Base-by-base conservation (phyloP, 1,139 yeast species). In the Pichia sp. region DNA sequence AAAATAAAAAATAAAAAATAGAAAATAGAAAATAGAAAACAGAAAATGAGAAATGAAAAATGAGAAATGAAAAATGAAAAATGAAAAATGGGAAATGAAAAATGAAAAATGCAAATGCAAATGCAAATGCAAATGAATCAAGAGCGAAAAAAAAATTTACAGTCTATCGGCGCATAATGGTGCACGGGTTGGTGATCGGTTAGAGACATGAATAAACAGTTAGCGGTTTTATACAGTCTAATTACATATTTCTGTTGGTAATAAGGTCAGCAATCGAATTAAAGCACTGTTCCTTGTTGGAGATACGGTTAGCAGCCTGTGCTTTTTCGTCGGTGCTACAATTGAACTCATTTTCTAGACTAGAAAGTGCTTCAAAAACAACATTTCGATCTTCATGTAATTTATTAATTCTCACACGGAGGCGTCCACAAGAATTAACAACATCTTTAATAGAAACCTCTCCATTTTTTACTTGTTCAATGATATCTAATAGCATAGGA, bases 351-450 rank as follows among this genome's bases (percentile, higher is more conserved):
- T 39, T 22, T 22, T 34, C 22, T 30, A 50, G n/a, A 14, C 5
- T n/a, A 10, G 45, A 25, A 42, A 56, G 46, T 14, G 13, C 42
- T 3, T 25, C 10, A 18, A 48, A 42, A 16, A 53, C 53, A 2
- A n/a, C 19, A 3, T 25, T 33, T 10, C 53, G 50, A 4, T 30
- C 18, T 19, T 49, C 57, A 42, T 59, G 57, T 46, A 62, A 49
- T 45, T 54, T 58, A 36, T 54, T 56, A 6, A 67, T 31, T 45
- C 69, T 48, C 10, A 65, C 58, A 33, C 70, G 53, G 33, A 67
- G 60, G 27, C 69, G 55, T 16, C 70, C 70, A 33, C 67, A 63
- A 16, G 67, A 63, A 53, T 62, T 67, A 38, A 64, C 67, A 41
- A 67, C 63, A 43, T 68, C 70, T 49, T 65, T 65, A 1, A 69